phyloP scores from a whole-genome alignment of 140 eudicot genomes.

The Ambrosia hybrid region DNA sequence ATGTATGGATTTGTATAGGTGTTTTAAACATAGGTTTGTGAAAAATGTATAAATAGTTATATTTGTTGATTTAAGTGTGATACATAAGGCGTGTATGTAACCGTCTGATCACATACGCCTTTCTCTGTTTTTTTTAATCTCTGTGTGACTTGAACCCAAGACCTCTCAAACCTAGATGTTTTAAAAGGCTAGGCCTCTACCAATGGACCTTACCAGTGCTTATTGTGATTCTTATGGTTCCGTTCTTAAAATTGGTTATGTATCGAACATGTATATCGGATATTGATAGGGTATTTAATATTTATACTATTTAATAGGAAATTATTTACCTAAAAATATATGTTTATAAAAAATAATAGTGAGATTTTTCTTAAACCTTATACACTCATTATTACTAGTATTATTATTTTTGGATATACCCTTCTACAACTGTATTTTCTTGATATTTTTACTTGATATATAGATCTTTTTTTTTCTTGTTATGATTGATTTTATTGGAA shows the following conservation, averaged over 20 bases:
- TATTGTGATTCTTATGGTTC: neutral
- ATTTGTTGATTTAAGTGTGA: no score
- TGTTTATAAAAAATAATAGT: neutral
- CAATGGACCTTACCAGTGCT: no score
- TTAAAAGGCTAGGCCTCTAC: no score
- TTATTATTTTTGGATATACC: conserved; percentile 2
- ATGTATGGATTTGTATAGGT: no score
- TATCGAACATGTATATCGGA: neutral
- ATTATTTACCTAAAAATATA: neutral
- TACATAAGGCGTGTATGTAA: no score
- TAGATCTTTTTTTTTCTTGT: neutral
- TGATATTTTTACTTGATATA: neutral
- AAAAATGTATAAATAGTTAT: no score
- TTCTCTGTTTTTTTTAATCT: no score
- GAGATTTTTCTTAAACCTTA: neutral
- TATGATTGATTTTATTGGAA: neutral
- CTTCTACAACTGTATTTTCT: neutral
- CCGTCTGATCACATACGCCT: no score
- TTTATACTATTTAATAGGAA: neutral
- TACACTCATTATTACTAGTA: neutral
- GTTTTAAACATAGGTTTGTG: no score
- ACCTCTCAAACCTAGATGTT: no score
- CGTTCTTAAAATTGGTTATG: neutral
- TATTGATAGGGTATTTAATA: no score
- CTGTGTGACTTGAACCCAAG: no score